Conservation (phyloP, 371 early-diverging fungal species). For the Funneliformis caledonium region DNA sequence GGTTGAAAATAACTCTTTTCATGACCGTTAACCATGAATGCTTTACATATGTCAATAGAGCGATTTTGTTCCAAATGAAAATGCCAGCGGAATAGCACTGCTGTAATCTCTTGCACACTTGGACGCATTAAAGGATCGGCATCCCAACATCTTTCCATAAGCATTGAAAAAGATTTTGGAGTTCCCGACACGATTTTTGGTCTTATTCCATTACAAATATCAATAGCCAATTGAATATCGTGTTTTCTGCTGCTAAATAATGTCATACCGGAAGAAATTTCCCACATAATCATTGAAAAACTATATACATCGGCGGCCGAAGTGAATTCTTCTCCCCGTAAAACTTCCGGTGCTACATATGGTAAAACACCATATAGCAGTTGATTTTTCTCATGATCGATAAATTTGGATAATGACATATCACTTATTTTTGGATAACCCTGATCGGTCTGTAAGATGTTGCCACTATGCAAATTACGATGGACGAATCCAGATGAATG, state of each 20-base stretch:
- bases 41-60: not conserved
- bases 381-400: not conserved
- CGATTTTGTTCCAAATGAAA: conserved; percentile 24
- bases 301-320: conserved; percentile 33
- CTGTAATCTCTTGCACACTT: not conserved
- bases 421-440: conserved; percentile 6
- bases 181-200: not conserved
- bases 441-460: conserved; percentile 1
- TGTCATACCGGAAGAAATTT: conserved; percentile 28
- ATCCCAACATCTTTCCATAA: conserved; percentile 40
- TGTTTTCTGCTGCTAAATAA: conserved; percentile 19
- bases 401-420: not conserved
- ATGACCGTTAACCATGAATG: not conserved
- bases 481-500: conserved; percentile 4
- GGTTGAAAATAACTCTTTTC: not conserved
- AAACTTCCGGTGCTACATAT: conserved; percentile 37
- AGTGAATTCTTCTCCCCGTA: conserved; percentile 20
- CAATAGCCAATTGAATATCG: conserved; percentile 10
- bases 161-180: conserved; percentile 16
- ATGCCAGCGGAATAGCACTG: conserved; percentile 27
- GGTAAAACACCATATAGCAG: conserved; percentile 35
- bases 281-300: conserved; percentile 39
- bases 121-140: conserved; percentile 20
- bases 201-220: conserved; percentile 30
- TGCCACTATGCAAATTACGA: conserved; percentile 32